These are phyloP conservation scores for Abrus precatorius DNA, from an alignment of 306 rosid genomes.

Conservation along the genomic window DNA sequence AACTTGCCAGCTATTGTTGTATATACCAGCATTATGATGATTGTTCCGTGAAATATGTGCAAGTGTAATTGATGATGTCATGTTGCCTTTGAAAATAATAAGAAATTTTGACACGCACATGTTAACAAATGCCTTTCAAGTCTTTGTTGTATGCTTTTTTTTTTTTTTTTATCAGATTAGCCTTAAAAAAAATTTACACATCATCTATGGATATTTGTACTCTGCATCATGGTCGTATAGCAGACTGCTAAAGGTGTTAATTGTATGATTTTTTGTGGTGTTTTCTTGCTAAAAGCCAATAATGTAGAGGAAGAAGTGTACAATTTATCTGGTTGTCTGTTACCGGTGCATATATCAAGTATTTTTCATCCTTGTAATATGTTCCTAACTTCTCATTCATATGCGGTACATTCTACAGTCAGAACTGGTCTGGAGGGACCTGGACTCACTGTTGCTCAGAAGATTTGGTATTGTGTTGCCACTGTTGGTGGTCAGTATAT, in stretches of 20 bases:
- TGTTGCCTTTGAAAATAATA: slow-evolving; percentile 14
- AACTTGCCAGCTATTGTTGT: background rate
- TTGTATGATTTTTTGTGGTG: background rate
- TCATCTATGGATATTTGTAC: slow-evolving; percentile 25
- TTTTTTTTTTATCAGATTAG: background rate
- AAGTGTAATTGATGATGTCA: background rate
- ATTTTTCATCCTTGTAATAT: background rate
- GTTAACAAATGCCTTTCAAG: background rate
- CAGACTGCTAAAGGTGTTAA: slow-evolving; percentile 14
- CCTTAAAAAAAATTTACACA: background rate
- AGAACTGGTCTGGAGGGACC: slow-evolving; percentile 99
- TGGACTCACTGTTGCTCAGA: slow-evolving; percentile 91
- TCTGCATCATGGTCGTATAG: slow-evolving; percentile 7
- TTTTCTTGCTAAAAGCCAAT: slow-evolving; percentile 21
- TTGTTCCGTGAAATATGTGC: background rate
- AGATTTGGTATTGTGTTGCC: slow-evolving; percentile 93
- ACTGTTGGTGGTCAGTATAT: slow-evolving; percentile 96
- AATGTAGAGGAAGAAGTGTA: background rate
- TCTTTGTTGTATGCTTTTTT: background rate
- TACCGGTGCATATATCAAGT: background rate
- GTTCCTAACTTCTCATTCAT: slow-evolving; percentile 28
- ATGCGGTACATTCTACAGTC: slow-evolving; percentile 63
- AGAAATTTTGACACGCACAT: background rate
- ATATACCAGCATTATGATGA: background rate
- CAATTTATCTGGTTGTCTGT: slow-evolving; percentile 4